These are phyloP conservation scores for Carex pumila DNA, from an alignment of 176 grass and related monocot genomes.

Conservation along the genomic window DNA sequence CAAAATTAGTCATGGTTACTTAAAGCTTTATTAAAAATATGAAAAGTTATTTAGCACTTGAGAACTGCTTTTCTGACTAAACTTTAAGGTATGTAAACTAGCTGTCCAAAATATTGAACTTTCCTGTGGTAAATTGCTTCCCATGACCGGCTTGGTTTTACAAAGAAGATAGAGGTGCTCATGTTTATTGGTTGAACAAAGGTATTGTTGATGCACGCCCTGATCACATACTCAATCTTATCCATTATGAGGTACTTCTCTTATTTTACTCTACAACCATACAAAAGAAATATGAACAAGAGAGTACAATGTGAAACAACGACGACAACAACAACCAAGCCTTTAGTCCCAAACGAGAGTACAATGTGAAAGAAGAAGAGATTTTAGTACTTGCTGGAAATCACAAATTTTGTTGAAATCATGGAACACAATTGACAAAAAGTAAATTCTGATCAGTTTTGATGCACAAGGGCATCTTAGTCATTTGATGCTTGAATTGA, in stretches of 20 bases:
- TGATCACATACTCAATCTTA: conserved; percentile 86
- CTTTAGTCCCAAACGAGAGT: too few relatives aligned
- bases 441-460: not conserved
- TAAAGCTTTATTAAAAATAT: not conserved
- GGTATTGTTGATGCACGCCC: conserved; percentile 57
- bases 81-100: not conserved
- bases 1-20: not conserved
- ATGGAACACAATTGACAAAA: not conserved
- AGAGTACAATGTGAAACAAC: too few relatives aligned
- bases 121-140: conserved; percentile 17
- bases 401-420: not conserved
- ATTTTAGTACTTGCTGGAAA: not conserved
- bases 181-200: conserved; percentile 74
- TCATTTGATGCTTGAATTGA: not conserved
- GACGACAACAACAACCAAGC: too few relatives aligned
- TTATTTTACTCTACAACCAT: not conserved
- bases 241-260: conserved; percentile 82
- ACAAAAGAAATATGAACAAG: not conserved
- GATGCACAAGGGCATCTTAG: not conserved
- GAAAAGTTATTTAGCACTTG: not conserved
- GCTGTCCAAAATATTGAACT: not conserved
- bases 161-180: conserved; percentile 96
- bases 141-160: conserved; percentile 47
- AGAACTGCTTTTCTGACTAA: not conserved
- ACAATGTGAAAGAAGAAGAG: not conserved